Base-by-base conservation (phyloP, 1,284 basidiomycete genomes). In the Sporisorium sorghi region DNA sequence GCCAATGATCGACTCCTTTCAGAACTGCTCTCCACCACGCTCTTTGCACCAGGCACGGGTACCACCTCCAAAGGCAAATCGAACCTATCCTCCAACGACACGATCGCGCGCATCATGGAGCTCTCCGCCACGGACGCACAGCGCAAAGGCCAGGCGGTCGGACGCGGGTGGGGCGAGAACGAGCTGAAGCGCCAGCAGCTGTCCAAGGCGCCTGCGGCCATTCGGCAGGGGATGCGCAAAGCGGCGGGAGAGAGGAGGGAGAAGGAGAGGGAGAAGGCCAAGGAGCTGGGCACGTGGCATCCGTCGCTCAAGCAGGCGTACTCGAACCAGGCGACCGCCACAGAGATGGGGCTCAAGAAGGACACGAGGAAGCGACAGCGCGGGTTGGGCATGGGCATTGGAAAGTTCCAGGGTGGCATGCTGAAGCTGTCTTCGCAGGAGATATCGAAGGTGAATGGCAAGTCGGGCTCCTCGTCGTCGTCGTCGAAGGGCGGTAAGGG, bases 231-330 rank as follows among this genome's bases (percentile, higher is more conserved):
- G 0, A 62, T 83, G 61, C 73, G 80, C 12, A 67, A 67, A 15
- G 79, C 77, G 35, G 78, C 77, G 0, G 76, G 76, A 5, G 77
- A 80, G 53, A 62, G 77, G 26, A 71, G 77, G 11, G 80, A 77
- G 19, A 79, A 79, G 63, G 77, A 83, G 44, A 52, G 80, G 26
- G 80, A 80, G 26, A 76, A 71, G 47, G 76, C 76, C 21, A 80
- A 78, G 46, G 82, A 84, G 63, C 51, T 84, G n/a, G 82, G 82
- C 2, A 73, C 79, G 17, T 80, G 78, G 73, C 79, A 81, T 63
- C 76, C 76, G 4, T 64, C 57, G 21, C 47, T 76, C n/a, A 79
- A 78, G 62, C 64, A 79, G 40, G 51, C 62, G 7, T 76, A 67
- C 26, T 40, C 63, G 28, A 73, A 51, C 46, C 73, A 74, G 32